Conservation (phyloP, 352 stramenopile species). For the Phytopythium chamaehyphon region DNA sequence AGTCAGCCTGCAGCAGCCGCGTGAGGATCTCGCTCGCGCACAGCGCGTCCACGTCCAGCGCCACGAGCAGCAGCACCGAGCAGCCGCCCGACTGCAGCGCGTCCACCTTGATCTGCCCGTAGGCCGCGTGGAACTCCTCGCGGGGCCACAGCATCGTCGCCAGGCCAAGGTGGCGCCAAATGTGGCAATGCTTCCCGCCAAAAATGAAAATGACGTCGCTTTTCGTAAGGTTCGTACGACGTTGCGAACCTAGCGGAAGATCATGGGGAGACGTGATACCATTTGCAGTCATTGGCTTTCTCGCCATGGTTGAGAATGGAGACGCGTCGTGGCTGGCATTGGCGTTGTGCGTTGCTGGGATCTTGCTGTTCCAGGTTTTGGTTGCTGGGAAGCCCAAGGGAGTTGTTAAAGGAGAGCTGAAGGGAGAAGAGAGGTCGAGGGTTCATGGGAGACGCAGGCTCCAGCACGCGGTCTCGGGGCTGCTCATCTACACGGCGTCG, state of each 20-base stretch:
- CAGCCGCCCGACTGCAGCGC: slow-evolving; percentile 62
- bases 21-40: slow-evolving; percentile 94
- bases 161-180: background rate
- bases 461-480: slow-evolving; percentile 44
- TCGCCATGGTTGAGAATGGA: background rate
- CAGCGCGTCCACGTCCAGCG: slow-evolving; percentile 93
- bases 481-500: slow-evolving; percentile 39
- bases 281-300: too few relatives aligned
- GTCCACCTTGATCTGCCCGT: slow-evolving; percentile 79
- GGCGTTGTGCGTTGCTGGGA: background rate
- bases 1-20: slow-evolving; percentile 61
- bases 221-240: too few relatives aligned
- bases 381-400: slow-evolving; percentile 1
- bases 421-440: slow-evolving; percentile 8
- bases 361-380: slow-evolving; percentile 21
- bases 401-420: background rate
- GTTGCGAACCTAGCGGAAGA: too few relatives aligned
- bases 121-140: slow-evolving; percentile 83
- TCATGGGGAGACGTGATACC: too few relatives aligned
- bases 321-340: background rate
- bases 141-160: slow-evolving; percentile 74
- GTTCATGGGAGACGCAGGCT: slow-evolving; percentile 46
- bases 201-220: slow-evolving; percentile 1
- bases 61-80: slow-evolving; percentile 92
- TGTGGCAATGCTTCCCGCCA: slow-evolving; percentile 8